Evolutionary conservation across 345 rosid species (phyloP).

Genomic region (Leavenworthia alabamica): DNA sequence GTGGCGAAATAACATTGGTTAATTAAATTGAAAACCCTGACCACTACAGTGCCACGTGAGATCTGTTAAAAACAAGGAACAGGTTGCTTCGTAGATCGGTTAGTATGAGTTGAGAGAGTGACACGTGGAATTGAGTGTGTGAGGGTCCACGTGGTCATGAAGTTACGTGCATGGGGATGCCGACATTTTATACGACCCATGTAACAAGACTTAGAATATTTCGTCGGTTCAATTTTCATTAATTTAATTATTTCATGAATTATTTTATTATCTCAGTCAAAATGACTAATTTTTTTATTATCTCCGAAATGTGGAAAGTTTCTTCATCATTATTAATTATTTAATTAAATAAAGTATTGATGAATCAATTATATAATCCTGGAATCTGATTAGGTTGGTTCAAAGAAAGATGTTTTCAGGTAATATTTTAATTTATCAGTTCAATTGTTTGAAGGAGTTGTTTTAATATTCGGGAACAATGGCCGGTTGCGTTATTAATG

Average conservation of each 20-base stretch:
- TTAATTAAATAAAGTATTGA: background rate
- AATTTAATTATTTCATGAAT: background rate
- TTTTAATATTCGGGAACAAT: conserved; percentile 20
- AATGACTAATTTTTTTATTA: background rate
- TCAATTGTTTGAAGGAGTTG: background rate
- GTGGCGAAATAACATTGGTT: background rate
- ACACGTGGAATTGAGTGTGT: conserved; percentile 3
- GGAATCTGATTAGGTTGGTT: background rate
- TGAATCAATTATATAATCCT: background rate
- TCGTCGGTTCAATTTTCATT: background rate
- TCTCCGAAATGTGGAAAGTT: background rate
- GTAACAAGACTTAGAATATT: conserved; percentile 11
- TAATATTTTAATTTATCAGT: background rate
- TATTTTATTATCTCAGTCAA: background rate
- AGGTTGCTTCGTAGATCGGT: conserved; percentile 21
- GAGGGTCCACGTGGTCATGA: conserved; percentile 28
- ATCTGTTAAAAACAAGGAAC: conserved; percentile 7
- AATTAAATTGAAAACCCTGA: conserved; percentile 18
- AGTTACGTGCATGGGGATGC: conserved; percentile 32
- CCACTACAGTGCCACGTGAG: conserved; percentile 16
- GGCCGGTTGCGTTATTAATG: conserved; percentile 8
- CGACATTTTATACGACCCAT: conserved; percentile 35
- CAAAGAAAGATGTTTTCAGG: background rate
- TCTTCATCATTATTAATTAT: background rate
- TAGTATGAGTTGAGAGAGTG: background rate